phyloP scores from a whole-genome alignment of 2,329 filamentous ascomycete species.

The Aspergillus aculeatinus region DNA sequence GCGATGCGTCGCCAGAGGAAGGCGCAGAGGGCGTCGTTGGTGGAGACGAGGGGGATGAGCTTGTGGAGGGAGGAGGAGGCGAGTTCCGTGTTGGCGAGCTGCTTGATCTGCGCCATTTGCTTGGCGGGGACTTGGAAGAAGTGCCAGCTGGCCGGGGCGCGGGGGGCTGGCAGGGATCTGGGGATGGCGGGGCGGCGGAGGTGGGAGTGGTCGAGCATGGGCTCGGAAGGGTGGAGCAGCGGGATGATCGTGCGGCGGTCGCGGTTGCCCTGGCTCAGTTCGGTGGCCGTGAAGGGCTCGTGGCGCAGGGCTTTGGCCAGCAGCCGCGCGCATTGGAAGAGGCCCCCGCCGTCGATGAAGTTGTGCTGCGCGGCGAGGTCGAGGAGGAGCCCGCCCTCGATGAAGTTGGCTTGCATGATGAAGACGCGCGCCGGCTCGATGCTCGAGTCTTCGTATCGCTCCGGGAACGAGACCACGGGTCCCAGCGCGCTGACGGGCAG shows the following conservation, averaged over 20 bases:
- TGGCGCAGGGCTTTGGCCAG: constrained; percentile 8
- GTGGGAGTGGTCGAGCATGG: constrained; percentile 9
- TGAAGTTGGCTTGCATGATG: constrained; percentile 20
- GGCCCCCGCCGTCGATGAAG: constrained; percentile 13
- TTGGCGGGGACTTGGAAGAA: not conserved
- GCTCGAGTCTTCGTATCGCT: constrained; percentile 19
- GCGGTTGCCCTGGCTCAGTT: constrained; percentile 10
- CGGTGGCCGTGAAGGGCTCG: not conserved
- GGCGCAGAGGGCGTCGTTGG: constrained; percentile 9
- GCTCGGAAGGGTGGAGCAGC: constrained; percentile 8
- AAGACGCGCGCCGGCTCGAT: constrained; percentile 12
- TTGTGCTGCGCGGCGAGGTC: constrained; percentile 19
- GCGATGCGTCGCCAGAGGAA: constrained; percentile 12
- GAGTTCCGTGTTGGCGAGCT: not conserved
- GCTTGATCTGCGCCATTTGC: not conserved
- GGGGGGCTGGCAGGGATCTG: not conserved
- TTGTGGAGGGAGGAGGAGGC: not conserved
- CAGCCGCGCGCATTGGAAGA: constrained; percentile 7
- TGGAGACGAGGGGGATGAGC: not conserved
- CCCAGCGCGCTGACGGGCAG: constrained; percentile 28
- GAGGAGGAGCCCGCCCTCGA: constrained; percentile 20
- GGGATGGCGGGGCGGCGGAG: not conserved
- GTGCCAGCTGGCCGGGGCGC: not conserved
- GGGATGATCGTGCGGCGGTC: constrained; percentile 9
- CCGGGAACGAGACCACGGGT: constrained; percentile 25